phyloP scores from a whole-genome alignment of 2,329 filamentous ascomycete genomes.

The Xylaria sp. region DNA sequence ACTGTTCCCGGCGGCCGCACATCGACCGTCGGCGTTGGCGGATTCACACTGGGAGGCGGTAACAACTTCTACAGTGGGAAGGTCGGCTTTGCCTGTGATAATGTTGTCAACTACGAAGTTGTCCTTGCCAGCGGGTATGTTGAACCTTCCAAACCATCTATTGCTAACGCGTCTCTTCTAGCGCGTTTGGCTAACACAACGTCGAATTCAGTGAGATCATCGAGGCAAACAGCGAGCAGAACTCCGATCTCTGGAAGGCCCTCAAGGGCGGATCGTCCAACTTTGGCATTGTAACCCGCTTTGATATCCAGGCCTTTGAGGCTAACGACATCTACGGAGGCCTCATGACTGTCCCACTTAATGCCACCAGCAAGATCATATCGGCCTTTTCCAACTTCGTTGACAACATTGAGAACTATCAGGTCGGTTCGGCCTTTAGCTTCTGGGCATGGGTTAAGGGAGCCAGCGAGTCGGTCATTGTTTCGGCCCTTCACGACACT shows the following conservation, averaged over 20 bases:
- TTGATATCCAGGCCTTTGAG: constrained; percentile 1
- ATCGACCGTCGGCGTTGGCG: neutral
- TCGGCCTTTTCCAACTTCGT: neutral
- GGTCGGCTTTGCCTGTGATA: constrained; percentile 1
- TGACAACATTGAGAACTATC: neutral
- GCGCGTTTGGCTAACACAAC: neutral
- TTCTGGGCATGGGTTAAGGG: constrained; percentile 1
- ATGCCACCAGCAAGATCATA: neutral
- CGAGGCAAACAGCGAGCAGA: constrained; percentile 1
- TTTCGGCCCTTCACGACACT: constrained; percentile 2
- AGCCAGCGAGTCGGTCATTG: neutral
- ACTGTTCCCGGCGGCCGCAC: neutral
- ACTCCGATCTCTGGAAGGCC: constrained; percentile 1
- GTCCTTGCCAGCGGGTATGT: constrained; percentile 2
- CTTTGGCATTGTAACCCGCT: constrained; percentile 5
- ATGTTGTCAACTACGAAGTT: constrained; percentile 3
- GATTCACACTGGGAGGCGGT: constrained; percentile 1
- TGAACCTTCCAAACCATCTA: neutral
- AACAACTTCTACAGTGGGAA: constrained; percentile 2
- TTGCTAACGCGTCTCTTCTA: neutral
- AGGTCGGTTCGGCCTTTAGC: neutral
- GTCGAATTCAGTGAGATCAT: neutral
- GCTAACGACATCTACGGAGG: neutral
- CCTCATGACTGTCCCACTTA: neutral
- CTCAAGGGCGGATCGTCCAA: constrained; percentile 6